A percentile compares a stretch with the other conserved stretches of the same genome.
Evolutionary conservation across 2,329 filamentous ascomycete species (phyloP).

Genomic region (Allantophomopsis cytisporea): DNA sequence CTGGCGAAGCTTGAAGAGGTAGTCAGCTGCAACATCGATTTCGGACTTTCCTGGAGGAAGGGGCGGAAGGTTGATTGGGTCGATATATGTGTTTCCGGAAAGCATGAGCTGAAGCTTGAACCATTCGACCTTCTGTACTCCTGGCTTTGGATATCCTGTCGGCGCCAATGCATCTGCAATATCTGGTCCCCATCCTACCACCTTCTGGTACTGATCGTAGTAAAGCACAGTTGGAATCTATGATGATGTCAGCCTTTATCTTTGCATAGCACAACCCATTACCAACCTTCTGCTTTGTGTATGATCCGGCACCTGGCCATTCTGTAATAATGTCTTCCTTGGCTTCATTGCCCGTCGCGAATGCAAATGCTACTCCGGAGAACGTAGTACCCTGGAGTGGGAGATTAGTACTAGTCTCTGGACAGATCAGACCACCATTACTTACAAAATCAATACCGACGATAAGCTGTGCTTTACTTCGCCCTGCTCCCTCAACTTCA

Average conservation of each 20-base stretch:
- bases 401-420: slow-evolving; percentile 1
- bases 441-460: slow-evolving; percentile 97
- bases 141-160: slow-evolving; percentile 93
- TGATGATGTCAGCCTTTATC: slow-evolving; percentile 7
- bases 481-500: slow-evolving; percentile 78
- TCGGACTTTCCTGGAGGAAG: slow-evolving; percentile 96
- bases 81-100: slow-evolving; percentile 97
- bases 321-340: slow-evolving; percentile 99
- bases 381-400: slow-evolving; percentile 76
- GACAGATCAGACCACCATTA: slow-evolving; percentile 7
- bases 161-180: slow-evolving; percentile 94
- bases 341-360: slow-evolving; percentile 90
- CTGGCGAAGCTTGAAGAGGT: slow-evolving; percentile 94
- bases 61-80: slow-evolving; percentile 95
- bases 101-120: slow-evolving; percentile 99
- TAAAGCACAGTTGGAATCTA: slow-evolving; percentile 98
- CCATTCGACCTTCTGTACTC: slow-evolving; percentile 98
- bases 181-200: slow-evolving; percentile 98
- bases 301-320: slow-evolving; percentile 94
- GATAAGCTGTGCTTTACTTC: slow-evolving; percentile 93
- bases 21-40: slow-evolving; percentile 98
- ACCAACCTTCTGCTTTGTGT: slow-evolving; percentile 92
- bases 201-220: slow-evolving; percentile 98
- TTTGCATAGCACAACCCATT: neutral
- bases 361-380: slow-evolving; percentile 88